phyloP scores from a whole-genome alignment of 495 filamentous ascomycete genomes.

The Aspergillus mulundensis region DNA sequence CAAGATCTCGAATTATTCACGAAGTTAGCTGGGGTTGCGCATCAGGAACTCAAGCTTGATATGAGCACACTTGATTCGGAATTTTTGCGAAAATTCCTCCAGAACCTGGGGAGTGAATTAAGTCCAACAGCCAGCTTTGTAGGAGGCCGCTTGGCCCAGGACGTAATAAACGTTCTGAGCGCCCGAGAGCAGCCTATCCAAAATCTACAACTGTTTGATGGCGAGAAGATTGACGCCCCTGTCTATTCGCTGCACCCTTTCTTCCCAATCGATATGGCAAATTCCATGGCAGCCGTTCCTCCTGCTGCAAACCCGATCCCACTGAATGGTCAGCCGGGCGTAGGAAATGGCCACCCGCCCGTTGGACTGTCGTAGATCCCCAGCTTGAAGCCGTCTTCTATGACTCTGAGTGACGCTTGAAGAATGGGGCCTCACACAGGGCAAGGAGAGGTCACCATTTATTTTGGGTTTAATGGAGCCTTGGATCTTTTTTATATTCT shows the following conservation, averaged over 20 bases:
- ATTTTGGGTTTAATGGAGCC: neutral
- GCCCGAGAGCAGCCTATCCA: slow-evolving; percentile 89
- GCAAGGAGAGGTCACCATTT: neutral
- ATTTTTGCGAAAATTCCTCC: slow-evolving; percentile 76
- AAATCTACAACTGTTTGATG: slow-evolving; percentile 91
- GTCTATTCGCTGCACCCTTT: slow-evolving; percentile 80
- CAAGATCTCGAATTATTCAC: slow-evolving; percentile 70
- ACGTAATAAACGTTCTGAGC: slow-evolving; percentile 93
- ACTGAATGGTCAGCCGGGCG: slow-evolving; percentile 14
- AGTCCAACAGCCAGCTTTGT: slow-evolving; percentile 85
- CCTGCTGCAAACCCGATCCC: slow-evolving; percentile 32
- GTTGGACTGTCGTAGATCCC: neutral
- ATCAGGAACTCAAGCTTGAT: slow-evolving; percentile 73
- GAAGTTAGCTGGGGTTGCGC: slow-evolving; percentile 66
- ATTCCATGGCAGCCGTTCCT: slow-evolving; percentile 23
- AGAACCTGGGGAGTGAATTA: slow-evolving; percentile 76
- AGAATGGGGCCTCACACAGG: neutral
- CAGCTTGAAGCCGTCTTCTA: neutral
- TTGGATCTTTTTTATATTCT: neutral
- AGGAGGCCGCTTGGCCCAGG: slow-evolving; percentile 86
- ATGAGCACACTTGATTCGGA: slow-evolving; percentile 68
- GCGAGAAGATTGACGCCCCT: slow-evolving; percentile 67
- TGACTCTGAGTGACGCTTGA: neutral
- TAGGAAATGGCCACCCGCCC: slow-evolving; percentile 11
- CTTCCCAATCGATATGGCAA: slow-evolving; percentile 40